Conservation (phyloP, 768 basidiomycete genomes). For the Nevesoporus exiguus region DNA sequence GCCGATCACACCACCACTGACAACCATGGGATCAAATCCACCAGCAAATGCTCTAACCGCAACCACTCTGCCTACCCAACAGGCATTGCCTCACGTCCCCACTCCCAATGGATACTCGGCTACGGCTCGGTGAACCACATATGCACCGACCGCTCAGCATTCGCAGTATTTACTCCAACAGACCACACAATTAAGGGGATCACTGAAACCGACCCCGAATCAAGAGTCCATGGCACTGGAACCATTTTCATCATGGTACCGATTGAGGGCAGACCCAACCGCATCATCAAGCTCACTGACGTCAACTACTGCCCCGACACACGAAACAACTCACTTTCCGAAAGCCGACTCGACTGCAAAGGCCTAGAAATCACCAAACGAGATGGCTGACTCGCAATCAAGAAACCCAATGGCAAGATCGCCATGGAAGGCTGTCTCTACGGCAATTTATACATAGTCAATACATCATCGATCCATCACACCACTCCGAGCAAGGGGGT, state of each 20-base stretch:
- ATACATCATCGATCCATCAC: too few species aligned
- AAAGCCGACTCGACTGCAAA: background rate
- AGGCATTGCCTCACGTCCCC: background rate
- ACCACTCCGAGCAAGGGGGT: too few species aligned
- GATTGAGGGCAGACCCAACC: background rate
- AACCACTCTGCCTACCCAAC: background rate
- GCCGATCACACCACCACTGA: too few species aligned
- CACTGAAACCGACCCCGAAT: background rate
- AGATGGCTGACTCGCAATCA: background rate
- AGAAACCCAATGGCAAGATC: background rate
- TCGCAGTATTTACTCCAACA: background rate
- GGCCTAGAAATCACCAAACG: background rate
- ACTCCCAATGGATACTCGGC: background rate
- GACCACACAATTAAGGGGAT: background rate
- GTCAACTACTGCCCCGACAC: background rate
- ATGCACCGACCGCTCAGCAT: background rate
- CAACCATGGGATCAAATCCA: background rate
- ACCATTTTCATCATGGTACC: background rate
- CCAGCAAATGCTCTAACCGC: background rate
- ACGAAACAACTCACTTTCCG: background rate
- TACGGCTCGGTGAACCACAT: background rate
- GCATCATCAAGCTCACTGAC: background rate
- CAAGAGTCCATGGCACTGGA: background rate
- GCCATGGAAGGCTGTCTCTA: constrained; percentile 7
- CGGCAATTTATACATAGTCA: constrained; percentile 9